Conservation (phyloP, 1,284 basidiomycete species). For the Pseudozyma sp. region DNA sequence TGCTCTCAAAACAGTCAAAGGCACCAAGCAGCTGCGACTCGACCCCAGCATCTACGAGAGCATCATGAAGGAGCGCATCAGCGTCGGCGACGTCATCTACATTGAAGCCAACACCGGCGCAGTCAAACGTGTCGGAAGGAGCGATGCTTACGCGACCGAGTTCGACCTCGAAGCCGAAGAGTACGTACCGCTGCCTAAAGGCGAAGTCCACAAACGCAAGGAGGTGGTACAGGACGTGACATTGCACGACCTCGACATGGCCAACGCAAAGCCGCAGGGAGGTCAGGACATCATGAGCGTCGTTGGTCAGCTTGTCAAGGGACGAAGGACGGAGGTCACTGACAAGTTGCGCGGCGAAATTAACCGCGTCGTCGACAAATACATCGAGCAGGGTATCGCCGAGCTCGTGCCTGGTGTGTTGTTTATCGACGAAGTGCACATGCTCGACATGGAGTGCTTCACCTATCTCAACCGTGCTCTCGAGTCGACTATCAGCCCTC, state of each 20-base stretch:
- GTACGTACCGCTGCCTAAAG: conserved; percentile 96
- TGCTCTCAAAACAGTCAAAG: conserved; percentile 95
- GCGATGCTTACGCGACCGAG: conserved; percentile 97
- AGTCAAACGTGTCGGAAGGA: conserved; percentile 96
- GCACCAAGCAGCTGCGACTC: conserved; percentile 95
- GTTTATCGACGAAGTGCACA: conserved; percentile 99
- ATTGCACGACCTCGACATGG: conserved; percentile 93
- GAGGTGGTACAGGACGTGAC: conserved; percentile 98
- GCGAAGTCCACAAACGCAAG: conserved; percentile 96
- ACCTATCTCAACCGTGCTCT: conserved; percentile 96
- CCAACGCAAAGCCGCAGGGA: conserved; percentile 90
- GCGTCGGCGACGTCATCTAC: conserved; percentile 96
- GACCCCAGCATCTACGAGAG: conserved; percentile 97
- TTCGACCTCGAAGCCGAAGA: conserved; percentile 98
- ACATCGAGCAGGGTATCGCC: conserved; percentile 97
- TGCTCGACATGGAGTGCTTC: conserved; percentile 99
- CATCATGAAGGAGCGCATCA: conserved; percentile 96
- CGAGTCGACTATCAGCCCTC: conserved; percentile 95
- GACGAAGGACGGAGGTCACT: conserved; percentile 92
- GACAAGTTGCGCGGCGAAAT: conserved; percentile 95
- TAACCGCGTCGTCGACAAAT: conserved; percentile 97
- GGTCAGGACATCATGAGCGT: conserved; percentile 99
- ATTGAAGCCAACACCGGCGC: conserved; percentile 94
- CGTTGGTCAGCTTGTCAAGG: conserved; percentile 96
- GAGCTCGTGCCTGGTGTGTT: conserved; percentile 97